Conservation (phyloP, 169 alveolate species). For the Sarcocystis neurona region DNA sequence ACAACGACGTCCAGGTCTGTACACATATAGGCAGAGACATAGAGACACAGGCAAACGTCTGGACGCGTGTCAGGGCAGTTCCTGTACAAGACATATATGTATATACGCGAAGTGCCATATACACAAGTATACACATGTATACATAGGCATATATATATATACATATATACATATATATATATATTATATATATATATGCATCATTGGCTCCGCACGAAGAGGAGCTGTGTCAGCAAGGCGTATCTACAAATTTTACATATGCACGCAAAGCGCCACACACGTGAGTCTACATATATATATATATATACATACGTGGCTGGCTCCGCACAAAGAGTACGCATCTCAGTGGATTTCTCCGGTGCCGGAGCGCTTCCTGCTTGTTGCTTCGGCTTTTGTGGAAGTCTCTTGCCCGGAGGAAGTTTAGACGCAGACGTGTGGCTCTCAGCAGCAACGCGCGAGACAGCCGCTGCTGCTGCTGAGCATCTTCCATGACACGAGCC, state of each 20-base stretch:
- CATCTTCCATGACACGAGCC: too few relatives aligned
- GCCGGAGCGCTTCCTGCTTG: background rate
- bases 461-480: slow-evolving; percentile 36
- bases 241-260: too few relatives aligned
- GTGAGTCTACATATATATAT: background rate
- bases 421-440: background rate
- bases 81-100: background rate
- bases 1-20: too few relatives aligned
- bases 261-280: background rate
- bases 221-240: background rate
- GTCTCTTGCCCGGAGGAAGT: background rate
- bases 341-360: background rate
- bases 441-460: background rate
- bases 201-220: background rate
- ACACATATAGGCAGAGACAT: too few relatives aligned
- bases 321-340: slow-evolving; percentile 7
- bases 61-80: background rate
- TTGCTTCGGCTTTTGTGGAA: background rate
- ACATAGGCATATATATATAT: too few relatives aligned
- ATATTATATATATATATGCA: background rate
- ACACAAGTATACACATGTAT: background rate
- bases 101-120: background rate
- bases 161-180: background rate
- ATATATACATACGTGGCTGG: background rate
- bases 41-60: background rate